These are phyloP conservation scores for Xanthoconium purpureum DNA, from an alignment of 768 basidiomycete species.

Conservation along the genomic window DNA sequence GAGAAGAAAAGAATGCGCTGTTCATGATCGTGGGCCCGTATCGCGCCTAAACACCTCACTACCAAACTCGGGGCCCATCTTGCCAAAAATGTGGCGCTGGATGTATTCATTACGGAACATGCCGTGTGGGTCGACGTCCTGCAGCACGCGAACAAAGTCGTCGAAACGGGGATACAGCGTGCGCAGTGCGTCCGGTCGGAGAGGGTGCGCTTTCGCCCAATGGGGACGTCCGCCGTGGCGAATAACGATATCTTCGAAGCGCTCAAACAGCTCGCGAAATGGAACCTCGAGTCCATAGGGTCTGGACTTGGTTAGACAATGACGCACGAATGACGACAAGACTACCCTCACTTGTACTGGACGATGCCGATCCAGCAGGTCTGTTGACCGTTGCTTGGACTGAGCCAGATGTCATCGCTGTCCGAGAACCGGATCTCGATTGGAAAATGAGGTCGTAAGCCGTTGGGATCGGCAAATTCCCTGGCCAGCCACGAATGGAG, in stretches of 20 bases:
- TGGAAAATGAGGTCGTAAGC: conserved; percentile 86
- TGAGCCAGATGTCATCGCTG: conserved; percentile 91
- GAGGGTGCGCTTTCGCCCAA: conserved; percentile 91
- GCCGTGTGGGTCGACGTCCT: conserved; percentile 68
- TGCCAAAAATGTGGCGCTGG: conserved; percentile 80
- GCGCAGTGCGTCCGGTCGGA: conserved; percentile 62
- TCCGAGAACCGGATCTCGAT: conserved; percentile 90
- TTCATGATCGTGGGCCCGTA: conserved; percentile 7
- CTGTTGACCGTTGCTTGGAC: conserved; percentile 73
- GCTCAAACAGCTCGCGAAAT: conserved; percentile 72
- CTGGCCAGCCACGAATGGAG: conserved; percentile 67
- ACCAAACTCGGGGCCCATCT: conserved; percentile 37
- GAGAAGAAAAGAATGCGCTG: not conserved
- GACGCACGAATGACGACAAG: not conserved
- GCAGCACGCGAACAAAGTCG: conserved; percentile 66
- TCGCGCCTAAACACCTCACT: conserved; percentile 47
- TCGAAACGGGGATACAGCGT: conserved; percentile 78
- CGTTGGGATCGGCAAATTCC: conserved; percentile 64
- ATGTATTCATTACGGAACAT: conserved; percentile 89
- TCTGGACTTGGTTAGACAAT: conserved; percentile 38
- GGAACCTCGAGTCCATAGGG: conserved; percentile 84
- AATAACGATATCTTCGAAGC: conserved; percentile 69
- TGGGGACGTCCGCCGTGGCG: conserved; percentile 82
- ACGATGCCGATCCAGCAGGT: conserved; percentile 97
- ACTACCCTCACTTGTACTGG: conserved; percentile 79